Evolutionary conservation across 768 basidiomycete species (phyloP).

Genomic region (Hirschioporus abietinus): DNA sequence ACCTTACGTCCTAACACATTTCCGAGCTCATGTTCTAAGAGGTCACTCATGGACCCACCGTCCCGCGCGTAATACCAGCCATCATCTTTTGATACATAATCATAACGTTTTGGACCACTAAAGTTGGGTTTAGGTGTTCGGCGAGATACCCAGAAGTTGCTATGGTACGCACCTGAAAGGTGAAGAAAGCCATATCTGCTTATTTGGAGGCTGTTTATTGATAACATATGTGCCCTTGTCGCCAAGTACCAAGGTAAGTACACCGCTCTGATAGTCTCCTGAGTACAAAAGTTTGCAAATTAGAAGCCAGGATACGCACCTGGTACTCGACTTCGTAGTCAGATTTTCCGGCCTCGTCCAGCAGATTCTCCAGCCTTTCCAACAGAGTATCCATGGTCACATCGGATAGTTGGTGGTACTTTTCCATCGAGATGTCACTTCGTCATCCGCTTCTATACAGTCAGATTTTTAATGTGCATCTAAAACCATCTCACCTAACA

Average conservation of each 20-base stretch:
- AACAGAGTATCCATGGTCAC: conserved; percentile 71
- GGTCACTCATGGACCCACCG: conserved; percentile 46
- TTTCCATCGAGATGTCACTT: conserved; percentile 52
- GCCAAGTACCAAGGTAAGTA: conserved; percentile 76
- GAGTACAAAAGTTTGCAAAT: background rate
- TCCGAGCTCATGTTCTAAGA: conserved; percentile 70
- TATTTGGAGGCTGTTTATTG: conserved; percentile 96
- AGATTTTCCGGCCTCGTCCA: conserved; percentile 54
- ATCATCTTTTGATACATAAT: conserved; percentile 51
- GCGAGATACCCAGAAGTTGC: conserved; percentile 1
- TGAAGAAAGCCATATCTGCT: conserved; percentile 94
- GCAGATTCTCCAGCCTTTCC: conserved; percentile 64
- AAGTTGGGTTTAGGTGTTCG: background rate
- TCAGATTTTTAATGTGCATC: conserved; percentile 1
- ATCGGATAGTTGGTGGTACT: conserved; percentile 72
- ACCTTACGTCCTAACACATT: conserved; percentile 29
- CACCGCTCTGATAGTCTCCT: conserved; percentile 64
- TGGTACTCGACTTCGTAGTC: conserved; percentile 85
- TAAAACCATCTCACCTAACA: conserved; percentile 37
- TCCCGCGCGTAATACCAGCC: conserved; percentile 80
- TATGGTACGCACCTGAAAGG: conserved; percentile 61
- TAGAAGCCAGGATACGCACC: conserved; percentile 37
- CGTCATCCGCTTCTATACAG: conserved; percentile 5
- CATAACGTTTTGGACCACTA: conserved; percentile 92
- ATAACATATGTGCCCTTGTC: conserved; percentile 85